Percentiles rank a stretch among this genome's conserved stretches.
Evolutionary conservation across 495 filamentous ascomycete species (phyloP).

Genomic region (Wilcoxina mikolae): DNA sequence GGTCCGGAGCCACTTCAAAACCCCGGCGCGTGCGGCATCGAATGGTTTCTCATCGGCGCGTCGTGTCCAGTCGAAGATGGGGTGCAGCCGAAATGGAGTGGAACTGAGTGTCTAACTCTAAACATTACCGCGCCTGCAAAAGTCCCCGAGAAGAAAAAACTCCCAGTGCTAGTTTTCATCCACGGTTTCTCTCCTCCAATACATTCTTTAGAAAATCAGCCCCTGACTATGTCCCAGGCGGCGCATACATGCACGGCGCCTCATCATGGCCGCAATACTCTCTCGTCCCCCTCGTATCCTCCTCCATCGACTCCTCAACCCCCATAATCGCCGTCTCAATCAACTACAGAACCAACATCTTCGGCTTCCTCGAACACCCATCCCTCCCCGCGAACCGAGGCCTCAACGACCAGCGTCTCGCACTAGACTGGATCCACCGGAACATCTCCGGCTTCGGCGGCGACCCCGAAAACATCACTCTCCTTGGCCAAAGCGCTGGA

Average conservation of each 20-base stretch:
- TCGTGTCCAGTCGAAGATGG: neutral
- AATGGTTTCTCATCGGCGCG: constrained; percentile 1
- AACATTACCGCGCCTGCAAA: constrained; percentile 1
- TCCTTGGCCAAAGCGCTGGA: constrained; percentile 44
- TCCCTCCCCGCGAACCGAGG: constrained; percentile 36
- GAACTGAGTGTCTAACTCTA: neutral
- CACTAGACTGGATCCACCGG: constrained; percentile 47
- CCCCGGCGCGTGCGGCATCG: neutral
- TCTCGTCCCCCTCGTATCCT: neutral
- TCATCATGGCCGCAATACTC: neutral
- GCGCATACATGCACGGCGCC: neutral
- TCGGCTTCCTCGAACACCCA: constrained; percentile 14
- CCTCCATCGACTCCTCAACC: neutral
- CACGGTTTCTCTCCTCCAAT: constrained; percentile 30
- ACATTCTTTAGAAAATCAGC: neutral
- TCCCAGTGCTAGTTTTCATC: constrained; percentile 45
- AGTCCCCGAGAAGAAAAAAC: constrained; percentile 17
- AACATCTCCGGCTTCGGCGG: constrained; percentile 58
- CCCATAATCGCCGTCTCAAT: constrained; percentile 4
- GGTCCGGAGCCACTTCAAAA: neutral
- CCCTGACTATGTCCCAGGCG: neutral
- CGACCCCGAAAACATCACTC: constrained; percentile 43
- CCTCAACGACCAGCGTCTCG: constrained; percentile 51
- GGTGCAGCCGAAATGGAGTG: neutral
- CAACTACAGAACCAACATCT: constrained; percentile 10